Evolutionary conservation across 306 rosid genomes (phyloP).

Genomic region (Glycyrrhiza uralensis): DNA sequence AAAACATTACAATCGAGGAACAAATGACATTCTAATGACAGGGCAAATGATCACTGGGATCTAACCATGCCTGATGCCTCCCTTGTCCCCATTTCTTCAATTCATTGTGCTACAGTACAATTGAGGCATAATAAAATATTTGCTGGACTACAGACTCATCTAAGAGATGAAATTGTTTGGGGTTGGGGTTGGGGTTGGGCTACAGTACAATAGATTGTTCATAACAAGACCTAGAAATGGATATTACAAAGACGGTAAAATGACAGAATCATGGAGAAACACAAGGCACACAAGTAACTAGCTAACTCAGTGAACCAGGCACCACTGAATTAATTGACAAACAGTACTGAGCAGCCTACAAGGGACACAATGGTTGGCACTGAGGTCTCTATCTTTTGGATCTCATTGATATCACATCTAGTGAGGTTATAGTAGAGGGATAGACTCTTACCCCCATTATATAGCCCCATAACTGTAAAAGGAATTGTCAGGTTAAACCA

Average conservation of each 20-base stretch:
- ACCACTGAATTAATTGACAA: background rate
- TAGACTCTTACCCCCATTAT: background rate
- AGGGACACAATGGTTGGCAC: background rate
- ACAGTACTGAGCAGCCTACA: background rate
- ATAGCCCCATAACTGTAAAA: background rate
- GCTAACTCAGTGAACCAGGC: background rate
- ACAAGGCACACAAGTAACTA: background rate
- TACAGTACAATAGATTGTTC: no score
- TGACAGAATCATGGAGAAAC: constrained; percentile 8
- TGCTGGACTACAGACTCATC: background rate
- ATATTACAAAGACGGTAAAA: background rate
- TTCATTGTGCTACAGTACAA: background rate
- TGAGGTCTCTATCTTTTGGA: background rate
- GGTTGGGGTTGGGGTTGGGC: no score
- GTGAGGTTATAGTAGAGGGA: background rate
- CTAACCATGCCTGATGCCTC: background rate
- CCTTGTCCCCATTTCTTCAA: background rate
- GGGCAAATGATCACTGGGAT: background rate
- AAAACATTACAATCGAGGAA: background rate
- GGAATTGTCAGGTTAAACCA: background rate
- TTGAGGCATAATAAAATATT: background rate
- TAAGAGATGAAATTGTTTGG: background rate
- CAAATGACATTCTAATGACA: background rate
- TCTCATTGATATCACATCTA: background rate
- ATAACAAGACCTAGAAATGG: background rate